A percentile compares a stretch with the other conserved stretches of the same genome.
phyloP scores from a whole-genome alignment of 768 basidiomycete genomes.

The Tricholoma sp. region DNA sequence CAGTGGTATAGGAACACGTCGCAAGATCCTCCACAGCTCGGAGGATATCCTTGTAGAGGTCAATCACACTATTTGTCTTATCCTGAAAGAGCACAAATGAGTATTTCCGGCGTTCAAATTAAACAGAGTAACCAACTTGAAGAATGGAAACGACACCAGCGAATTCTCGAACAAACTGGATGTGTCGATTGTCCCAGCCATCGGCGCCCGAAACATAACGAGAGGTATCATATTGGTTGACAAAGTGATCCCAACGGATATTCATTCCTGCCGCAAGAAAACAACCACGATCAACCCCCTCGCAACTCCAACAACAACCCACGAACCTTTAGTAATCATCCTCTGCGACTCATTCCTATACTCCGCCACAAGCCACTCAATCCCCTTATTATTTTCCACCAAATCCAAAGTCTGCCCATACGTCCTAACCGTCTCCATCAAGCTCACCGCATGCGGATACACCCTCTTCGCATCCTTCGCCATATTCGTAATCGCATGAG shows the following conservation, averaged over 20 bases:
- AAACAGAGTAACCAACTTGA: constrained; percentile 46
- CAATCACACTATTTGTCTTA: constrained; percentile 92
- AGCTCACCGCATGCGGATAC: constrained; percentile 94
- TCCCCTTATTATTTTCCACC: constrained; percentile 85
- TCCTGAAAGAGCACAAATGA: constrained; percentile 45
- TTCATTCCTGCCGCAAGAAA: constrained; percentile 69
- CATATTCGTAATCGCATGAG: constrained; percentile 91
- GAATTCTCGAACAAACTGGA: constrained; percentile 93
- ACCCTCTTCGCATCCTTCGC: constrained; percentile 98
- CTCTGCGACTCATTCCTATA: constrained; percentile 89
- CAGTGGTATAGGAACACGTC: constrained; percentile 79
- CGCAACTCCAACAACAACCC: not conserved
- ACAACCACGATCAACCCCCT: not conserved
- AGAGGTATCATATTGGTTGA: constrained; percentile 86
- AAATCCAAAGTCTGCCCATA: constrained; percentile 94
- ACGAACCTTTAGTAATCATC: constrained; percentile 84
- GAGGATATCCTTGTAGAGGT: constrained; percentile 81
- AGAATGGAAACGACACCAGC: constrained; percentile 88
- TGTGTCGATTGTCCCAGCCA: constrained; percentile 79
- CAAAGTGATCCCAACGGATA: constrained; percentile 95
- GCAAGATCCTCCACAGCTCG: constrained; percentile 82
- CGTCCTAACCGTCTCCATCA: constrained; percentile 99
- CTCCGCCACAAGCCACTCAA: constrained; percentile 93
- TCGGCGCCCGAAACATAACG: constrained; percentile 73
- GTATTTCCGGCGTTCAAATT: not conserved